Evolutionary conservation across 306 rosid genomes (phyloP).

Genomic region (Cucumis melo): DNA sequence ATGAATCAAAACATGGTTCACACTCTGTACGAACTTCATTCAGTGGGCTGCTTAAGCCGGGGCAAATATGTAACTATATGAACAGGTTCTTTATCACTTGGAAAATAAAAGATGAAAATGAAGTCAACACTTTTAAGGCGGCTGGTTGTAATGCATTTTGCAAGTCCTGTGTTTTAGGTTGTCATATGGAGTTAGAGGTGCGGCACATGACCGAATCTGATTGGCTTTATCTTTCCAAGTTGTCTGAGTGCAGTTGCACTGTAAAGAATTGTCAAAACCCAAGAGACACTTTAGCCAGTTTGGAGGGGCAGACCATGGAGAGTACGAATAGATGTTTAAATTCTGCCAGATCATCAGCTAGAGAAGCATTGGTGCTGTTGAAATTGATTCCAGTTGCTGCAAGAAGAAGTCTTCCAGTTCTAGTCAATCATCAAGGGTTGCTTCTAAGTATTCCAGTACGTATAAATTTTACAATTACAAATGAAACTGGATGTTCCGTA

Average conservation of each 20-base stretch:
- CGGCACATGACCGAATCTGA: conserved; percentile 76
- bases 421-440: conserved; percentile 49
- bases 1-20: conserved; percentile 20
- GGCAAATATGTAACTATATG: conserved; percentile 59
- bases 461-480: conserved; percentile 1
- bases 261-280: conserved; percentile 15
- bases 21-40: conserved; percentile 14
- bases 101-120: conserved; percentile 30
- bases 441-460: conserved; percentile 71
- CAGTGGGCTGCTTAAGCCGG: conserved; percentile 33
- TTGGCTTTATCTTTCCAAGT: conserved; percentile 70
- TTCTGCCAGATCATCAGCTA: conserved; percentile 45
- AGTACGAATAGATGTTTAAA: conserved; percentile 26
- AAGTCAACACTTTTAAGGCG: neutral
- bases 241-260: conserved; percentile 25
- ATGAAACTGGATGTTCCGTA: neutral
- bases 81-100: conserved; percentile 57
- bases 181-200: conserved; percentile 22
- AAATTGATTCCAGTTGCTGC: conserved; percentile 73
- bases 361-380: conserved; percentile 38
- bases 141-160: conserved; percentile 11
- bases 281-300: neutral
- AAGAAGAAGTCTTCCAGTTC: conserved; percentile 70
- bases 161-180: conserved; percentile 23
- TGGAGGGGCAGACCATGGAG: conserved; percentile 17